phyloP scores from a whole-genome alignment of 2,329 filamentous ascomycete species.

The Metarhizium album region DNA sequence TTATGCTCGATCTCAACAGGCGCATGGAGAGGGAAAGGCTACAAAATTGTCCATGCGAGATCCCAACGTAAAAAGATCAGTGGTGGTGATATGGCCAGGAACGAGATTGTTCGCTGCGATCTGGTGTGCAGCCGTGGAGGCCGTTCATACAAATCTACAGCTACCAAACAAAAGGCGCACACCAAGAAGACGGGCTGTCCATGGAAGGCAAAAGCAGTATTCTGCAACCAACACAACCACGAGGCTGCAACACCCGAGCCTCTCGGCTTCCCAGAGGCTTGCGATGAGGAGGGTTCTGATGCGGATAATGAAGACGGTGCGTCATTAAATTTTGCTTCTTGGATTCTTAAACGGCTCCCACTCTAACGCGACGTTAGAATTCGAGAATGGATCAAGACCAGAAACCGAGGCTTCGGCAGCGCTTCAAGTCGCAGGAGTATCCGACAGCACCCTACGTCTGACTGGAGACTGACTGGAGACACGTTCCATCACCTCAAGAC shows the following conservation, averaged over 20 bases:
- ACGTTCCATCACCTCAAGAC: constrained; percentile 31
- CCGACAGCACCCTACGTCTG: constrained; percentile 26
- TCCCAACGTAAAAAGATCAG: constrained; percentile 31
- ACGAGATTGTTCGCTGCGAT: constrained; percentile 33
- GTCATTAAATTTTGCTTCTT: background rate
- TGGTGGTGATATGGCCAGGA: constrained; percentile 28
- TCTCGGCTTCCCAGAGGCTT: background rate
- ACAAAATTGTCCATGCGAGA: constrained; percentile 34
- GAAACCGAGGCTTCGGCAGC: constrained; percentile 27
- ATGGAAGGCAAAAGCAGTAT: constrained; percentile 34
- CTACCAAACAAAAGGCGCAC: constrained; percentile 33
- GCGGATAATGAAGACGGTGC: constrained; percentile 1
- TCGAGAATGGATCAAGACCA: constrained; percentile 15
- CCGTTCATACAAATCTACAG: constrained; percentile 31
- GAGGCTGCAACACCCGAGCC: constrained; percentile 32
- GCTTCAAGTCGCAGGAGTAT: constrained; percentile 29
- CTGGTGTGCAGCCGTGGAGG: constrained; percentile 35
- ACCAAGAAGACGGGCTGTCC: constrained; percentile 36
- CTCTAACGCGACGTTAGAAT: background rate
- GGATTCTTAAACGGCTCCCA: background rate
- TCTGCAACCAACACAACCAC: constrained; percentile 34
- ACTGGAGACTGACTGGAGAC: constrained; percentile 33
- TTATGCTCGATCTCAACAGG: constrained; percentile 28
- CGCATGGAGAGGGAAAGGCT: constrained; percentile 33
- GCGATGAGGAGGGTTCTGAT: constrained; percentile 5